Evolutionary conservation across 169 alveolate species (phyloP), one percentile per base, ranked within the genome.

Genomic region (Besnoitia besnoiti): DNA sequence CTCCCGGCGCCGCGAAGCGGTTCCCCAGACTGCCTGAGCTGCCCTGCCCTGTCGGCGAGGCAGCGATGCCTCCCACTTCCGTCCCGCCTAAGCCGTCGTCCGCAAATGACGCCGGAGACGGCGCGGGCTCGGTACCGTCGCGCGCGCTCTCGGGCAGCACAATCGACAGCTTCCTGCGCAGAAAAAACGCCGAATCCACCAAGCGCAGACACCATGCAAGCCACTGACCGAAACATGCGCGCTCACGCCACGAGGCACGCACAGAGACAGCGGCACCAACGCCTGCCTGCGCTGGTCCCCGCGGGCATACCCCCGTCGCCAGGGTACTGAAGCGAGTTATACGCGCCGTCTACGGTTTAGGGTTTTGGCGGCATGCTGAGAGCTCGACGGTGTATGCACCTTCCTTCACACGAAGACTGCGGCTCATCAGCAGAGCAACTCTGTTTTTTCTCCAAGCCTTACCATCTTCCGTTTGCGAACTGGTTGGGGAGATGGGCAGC

Each of bases 401-500:
- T 14, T 14, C 24, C 55, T 8, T 5, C 55, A 49, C 55, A 8
- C 24, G 12, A 19, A 55, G 12, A 19, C 30, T n/a, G 1, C 67
- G 1, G 12, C 3, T 16, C 4, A 55, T n/a, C 4, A 3, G 80
- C 80, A 1, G 80, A n/a, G 80, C 40, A 67, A 0, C 44, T 67
- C 46, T 61, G 77, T 27, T 8, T 3, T 55, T n/a, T 16, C 3
- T 19, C 5, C 67, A 12, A n/a, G 87, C 7, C 87, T 37, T 27
- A 77, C 87, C 87, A 42, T 24, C 87, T 39, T 19, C 87, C 87
- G 40, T 77, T 37, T 24, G 87, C 87, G 59, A 77, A 77, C 59
- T 77, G 87, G 55, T 77, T 77, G 30, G 55, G 87, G 19, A 77
- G 37, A 39, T 77, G 87, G 3, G 59, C 87, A 42, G 87, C 87